A percentile compares a stretch with the other conserved stretches of the same genome.
phyloP scores from a whole-genome alignment of 1,284 basidiomycete species.

The Pholiota adiposa region DNA sequence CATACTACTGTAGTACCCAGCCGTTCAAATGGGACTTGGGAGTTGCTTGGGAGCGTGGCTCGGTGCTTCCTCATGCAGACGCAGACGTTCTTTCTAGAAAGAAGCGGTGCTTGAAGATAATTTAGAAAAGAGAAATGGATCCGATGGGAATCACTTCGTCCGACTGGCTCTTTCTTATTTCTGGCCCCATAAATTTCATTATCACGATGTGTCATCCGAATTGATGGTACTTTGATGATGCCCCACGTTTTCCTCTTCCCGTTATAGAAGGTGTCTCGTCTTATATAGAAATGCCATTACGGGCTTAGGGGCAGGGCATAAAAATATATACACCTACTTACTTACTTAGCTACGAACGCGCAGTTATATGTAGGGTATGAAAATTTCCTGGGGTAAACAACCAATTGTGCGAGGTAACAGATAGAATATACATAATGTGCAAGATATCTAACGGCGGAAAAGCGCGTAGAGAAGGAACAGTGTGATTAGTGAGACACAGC shows the following conservation, averaged over 20 bases:
- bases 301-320: not conserved
- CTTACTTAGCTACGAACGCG: not conserved
- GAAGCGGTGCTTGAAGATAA: not conserved
- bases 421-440: conserved; percentile 29
- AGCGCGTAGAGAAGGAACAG: conserved; percentile 16
- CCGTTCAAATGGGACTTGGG: not conserved
- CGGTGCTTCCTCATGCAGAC: not conserved
- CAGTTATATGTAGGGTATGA: conserved; percentile 11
- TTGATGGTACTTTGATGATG: conserved; percentile 4
- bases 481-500: conserved; percentile 18
- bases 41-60: not conserved
- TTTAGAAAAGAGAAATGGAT: not conserved
- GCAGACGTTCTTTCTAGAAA: conserved; percentile 5
- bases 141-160: conserved; percentile 1
- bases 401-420: conserved; percentile 10
- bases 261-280: conserved; percentile 21
- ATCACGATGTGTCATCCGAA: conserved; percentile 1
- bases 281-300: conserved; percentile 17
- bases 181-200: not conserved
- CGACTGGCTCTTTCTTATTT: not conserved
- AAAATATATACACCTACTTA: not conserved
- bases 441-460: conserved; percentile 21
- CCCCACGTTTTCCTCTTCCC: not conserved
- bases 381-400: conserved; percentile 14
- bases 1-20: not conserved